These are phyloP conservation scores for Phytophthora fragariaefolia DNA, from an alignment of 352 stramenopile genomes.

Conservation along the genomic window DNA sequence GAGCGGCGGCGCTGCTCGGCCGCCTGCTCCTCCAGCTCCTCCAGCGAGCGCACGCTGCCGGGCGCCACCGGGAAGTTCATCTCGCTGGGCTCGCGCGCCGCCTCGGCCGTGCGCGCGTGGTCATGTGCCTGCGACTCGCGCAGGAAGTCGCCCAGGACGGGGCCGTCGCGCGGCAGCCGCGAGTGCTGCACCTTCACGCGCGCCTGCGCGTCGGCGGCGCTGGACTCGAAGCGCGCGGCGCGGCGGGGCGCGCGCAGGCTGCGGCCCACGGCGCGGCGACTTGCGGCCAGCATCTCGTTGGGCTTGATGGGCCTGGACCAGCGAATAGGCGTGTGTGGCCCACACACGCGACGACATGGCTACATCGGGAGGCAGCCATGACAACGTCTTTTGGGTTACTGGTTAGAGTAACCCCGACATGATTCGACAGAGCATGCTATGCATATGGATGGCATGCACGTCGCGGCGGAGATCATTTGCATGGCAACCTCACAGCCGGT, in stretches of 20 bases:
- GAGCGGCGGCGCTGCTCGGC: slow-evolving; percentile 39
- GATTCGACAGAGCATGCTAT: no score
- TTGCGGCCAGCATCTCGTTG: slow-evolving; percentile 30
- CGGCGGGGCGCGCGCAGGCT: not conserved
- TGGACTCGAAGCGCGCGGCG: slow-evolving; percentile 40
- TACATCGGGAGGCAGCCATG: no score
- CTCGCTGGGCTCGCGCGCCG: slow-evolving; percentile 57
- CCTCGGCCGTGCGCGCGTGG: slow-evolving; percentile 32
- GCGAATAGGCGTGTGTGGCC: no score
- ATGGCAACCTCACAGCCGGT: no score
- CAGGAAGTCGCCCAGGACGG: slow-evolving; percentile 78
- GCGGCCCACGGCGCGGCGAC: slow-evolving; percentile 17
- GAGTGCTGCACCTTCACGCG: slow-evolving; percentile 35
- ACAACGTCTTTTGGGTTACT: no score
- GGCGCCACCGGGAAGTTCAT: slow-evolving; percentile 74
- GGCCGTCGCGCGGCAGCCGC: slow-evolving; percentile 50
- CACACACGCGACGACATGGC: no score
- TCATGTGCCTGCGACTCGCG: slow-evolving; percentile 49
- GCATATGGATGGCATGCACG: no score
- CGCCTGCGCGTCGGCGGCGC: slow-evolving; percentile 18
- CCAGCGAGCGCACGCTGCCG: slow-evolving; percentile 51
- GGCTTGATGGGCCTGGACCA: slow-evolving; percentile 15
- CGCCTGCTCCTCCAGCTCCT: slow-evolving; percentile 54
- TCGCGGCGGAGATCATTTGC: no score
- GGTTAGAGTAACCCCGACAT: no score